Evolutionary conservation across 2,329 filamentous ascomycete genomes (phyloP).

Genomic region (Erysiphe pulchra): DNA sequence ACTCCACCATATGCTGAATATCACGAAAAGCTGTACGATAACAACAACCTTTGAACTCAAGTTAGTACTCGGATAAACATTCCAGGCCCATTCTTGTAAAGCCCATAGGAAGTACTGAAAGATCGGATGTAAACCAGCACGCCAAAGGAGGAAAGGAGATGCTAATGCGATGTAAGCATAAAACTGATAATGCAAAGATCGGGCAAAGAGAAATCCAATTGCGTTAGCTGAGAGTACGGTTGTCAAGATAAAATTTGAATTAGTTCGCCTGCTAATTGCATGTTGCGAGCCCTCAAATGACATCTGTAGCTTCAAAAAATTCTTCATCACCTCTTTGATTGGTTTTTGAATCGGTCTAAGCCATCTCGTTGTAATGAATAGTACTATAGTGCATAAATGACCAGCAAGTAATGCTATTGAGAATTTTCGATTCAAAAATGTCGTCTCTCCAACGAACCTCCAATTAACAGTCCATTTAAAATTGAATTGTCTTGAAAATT

Average conservation of each 20-base stretch:
- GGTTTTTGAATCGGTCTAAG: constrained; percentile 27
- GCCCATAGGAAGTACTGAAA: constrained; percentile 33
- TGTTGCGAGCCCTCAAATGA: constrained; percentile 18
- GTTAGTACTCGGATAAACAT: constrained; percentile 43
- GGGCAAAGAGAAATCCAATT: constrained; percentile 44
- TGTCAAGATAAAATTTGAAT: constrained; percentile 33
- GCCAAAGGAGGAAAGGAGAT: constrained; percentile 46
- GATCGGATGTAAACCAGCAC: constrained; percentile 31
- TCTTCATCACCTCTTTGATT: constrained; percentile 18
- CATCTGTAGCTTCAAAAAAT: constrained; percentile 11
- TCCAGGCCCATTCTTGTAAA: constrained; percentile 49
- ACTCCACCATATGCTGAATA: constrained; percentile 18
- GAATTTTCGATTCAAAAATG: constrained; percentile 46
- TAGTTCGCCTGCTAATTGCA: constrained; percentile 23
- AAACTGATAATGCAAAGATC: constrained; percentile 52
- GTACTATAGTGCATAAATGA: constrained; percentile 27
- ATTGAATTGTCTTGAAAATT: constrained; percentile 72
- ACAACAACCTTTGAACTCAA: constrained; percentile 43
- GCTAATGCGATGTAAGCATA: constrained; percentile 49
- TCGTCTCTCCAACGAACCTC: constrained; percentile 71
- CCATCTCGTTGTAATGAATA: constrained; percentile 34
- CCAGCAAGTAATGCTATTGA: constrained; percentile 27
- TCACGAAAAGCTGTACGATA: constrained; percentile 37
- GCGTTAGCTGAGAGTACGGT: constrained; percentile 33
- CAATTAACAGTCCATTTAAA: constrained; percentile 99